A percentile compares a stretch with the other conserved stretches of the same genome.
Evolutionary conservation across 768 basidiomycete species (phyloP).

Genomic region (Rubroboletus pulcherrimus): DNA sequence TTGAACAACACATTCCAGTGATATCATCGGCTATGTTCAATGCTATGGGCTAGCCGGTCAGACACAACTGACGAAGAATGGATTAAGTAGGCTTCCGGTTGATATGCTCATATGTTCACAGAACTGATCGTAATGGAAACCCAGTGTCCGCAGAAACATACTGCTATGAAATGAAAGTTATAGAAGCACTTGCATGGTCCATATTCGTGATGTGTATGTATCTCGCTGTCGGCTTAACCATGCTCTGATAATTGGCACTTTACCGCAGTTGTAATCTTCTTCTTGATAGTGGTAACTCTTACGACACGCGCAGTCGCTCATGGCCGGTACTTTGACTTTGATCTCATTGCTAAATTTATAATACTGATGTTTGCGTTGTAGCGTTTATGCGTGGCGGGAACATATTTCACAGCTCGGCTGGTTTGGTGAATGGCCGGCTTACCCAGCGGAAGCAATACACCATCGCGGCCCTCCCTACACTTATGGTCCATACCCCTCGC

Average conservation of each 20-base stretch:
- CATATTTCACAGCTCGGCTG: conserved; percentile 61
- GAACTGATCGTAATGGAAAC: conserved; percentile 4
- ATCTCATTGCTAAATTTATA: not conserved
- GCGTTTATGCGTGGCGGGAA: conserved; percentile 31
- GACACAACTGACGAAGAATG: conserved; percentile 46
- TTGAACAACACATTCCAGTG: conserved; percentile 38
- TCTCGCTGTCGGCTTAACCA: conserved; percentile 1
- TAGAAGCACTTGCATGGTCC: conserved; percentile 78
- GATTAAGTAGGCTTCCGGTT: conserved; percentile 43
- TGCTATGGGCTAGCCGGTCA: conserved; percentile 50
- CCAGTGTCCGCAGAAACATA: conserved; percentile 53
- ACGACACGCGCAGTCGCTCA: conserved; percentile 37
- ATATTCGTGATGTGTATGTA: conserved; percentile 52
- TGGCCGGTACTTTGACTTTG: conserved; percentile 25
- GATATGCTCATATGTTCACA: not conserved
- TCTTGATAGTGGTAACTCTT: conserved; percentile 55
- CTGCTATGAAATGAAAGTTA: conserved; percentile 78
- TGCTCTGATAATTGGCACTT: not conserved
- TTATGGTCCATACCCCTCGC: conserved; percentile 34
- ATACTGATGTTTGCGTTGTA: conserved; percentile 4
- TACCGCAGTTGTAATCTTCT: conserved; percentile 42
- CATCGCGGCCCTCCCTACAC: conserved; percentile 21
- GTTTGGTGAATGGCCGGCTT: conserved; percentile 72
- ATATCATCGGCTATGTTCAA: conserved; percentile 63
- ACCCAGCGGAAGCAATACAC: conserved; percentile 30